Conservation (phyloP, 345 rosid genomes). For the Cochlearia excelsa region DNA sequence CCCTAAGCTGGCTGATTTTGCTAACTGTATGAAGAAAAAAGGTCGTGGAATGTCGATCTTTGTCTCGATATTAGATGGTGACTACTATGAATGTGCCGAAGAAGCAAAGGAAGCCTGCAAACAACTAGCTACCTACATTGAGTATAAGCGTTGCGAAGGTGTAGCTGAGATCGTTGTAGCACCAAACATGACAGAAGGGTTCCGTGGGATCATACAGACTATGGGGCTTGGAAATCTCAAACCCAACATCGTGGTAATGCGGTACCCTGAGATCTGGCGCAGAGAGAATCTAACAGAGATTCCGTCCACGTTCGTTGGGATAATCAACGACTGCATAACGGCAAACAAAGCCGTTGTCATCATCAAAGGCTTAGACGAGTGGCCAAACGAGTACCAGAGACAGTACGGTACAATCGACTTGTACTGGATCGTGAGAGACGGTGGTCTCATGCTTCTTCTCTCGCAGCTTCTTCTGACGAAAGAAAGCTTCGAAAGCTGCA, state of each 20-base stretch:
- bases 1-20: slow-evolving; percentile 97
- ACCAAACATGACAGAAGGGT: slow-evolving; percentile 94
- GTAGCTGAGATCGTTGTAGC: slow-evolving; percentile 99
- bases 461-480: slow-evolving; percentile 98
- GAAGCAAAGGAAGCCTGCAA: slow-evolving; percentile 91
- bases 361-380: slow-evolving; percentile 96
- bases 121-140: slow-evolving; percentile 81
- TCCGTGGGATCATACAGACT: slow-evolving; percentile 93
- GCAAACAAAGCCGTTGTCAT: slow-evolving; percentile 99
- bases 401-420: slow-evolving; percentile 96
- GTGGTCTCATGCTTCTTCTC: slow-evolving; percentile 98
- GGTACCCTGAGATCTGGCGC: slow-evolving; percentile 99
- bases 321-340: slow-evolving; percentile 88
- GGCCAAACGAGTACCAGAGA: slow-evolving; percentile 98
- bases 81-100: slow-evolving; percentile 92
- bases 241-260: slow-evolving; percentile 96
- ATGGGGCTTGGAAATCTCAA: slow-evolving; percentile 99
- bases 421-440: slow-evolving; percentile 98
- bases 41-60: slow-evolving; percentile 99
- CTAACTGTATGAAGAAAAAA: slow-evolving; percentile 99
- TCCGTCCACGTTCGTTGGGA: slow-evolving; percentile 85
- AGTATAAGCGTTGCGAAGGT: slow-evolving; percentile 93
- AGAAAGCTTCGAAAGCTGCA: slow-evolving; percentile 97
- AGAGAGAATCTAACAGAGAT: slow-evolving; percentile 88
- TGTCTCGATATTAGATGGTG: slow-evolving; percentile 83